phyloP scores from a whole-genome alignment of 2,329 filamentous ascomycete species.

The Talaromyces sp. region DNA sequence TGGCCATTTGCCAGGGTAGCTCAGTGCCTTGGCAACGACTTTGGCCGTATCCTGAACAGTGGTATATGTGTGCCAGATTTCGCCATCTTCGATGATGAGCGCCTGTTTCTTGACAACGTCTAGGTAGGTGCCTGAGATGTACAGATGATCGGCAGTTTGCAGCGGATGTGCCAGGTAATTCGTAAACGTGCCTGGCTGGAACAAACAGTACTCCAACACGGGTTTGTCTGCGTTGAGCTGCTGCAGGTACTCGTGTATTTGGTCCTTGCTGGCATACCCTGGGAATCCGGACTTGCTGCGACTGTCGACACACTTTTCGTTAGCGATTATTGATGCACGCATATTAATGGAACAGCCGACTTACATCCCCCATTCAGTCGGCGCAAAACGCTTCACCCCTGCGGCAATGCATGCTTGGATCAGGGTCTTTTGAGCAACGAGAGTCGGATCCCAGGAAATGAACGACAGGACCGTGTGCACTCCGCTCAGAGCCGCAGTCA shows the following conservation, averaged over 20 bases:
- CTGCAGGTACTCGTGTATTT: background rate
- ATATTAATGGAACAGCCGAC: background rate
- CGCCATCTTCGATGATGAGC: constrained; percentile 1
- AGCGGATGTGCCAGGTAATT: constrained; percentile 5
- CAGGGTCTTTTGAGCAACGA: constrained; percentile 4
- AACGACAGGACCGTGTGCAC: constrained; percentile 7
- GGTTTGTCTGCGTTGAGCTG: background rate
- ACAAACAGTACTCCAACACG: constrained; percentile 6
- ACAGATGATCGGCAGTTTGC: constrained; percentile 5
- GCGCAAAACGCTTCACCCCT: constrained; percentile 6
- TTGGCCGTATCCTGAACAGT: constrained; percentile 2
- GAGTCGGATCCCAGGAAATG: background rate
- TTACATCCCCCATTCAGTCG: constrained; percentile 6
- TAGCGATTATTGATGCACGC: background rate
- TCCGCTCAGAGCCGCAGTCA: background rate
- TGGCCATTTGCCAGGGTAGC: constrained; percentile 7
- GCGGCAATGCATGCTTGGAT: constrained; percentile 4
- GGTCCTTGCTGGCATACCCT: background rate
- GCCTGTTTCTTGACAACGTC: constrained; percentile 1
- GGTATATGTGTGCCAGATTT: constrained; percentile 1
- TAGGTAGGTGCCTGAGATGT: background rate
- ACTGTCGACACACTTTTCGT: background rate
- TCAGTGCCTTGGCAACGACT: constrained; percentile 1
- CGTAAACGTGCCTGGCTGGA: constrained; percentile 6
- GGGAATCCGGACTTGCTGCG: background rate